A percentile compares a stretch with the other conserved stretches of the same genome.
Conservation (phyloP, 2,329 filamentous ascomycete genomes). For the Hypoxylon sp. region DNA sequence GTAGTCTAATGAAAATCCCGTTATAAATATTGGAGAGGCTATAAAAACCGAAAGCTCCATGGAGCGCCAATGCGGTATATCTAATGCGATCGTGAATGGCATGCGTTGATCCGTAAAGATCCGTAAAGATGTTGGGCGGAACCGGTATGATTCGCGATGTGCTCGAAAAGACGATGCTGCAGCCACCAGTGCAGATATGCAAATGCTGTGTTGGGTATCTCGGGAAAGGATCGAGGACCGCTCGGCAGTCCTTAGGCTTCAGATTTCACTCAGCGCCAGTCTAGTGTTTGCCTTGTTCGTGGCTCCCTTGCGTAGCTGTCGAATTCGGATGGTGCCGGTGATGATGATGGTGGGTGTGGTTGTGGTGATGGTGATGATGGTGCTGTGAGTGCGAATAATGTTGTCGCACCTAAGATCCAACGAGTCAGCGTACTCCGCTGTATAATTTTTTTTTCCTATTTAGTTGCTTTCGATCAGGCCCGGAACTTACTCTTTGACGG, state of each 20-base stretch:
- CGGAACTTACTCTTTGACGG: constrained; percentile 56
- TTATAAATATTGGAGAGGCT: constrained; percentile 22
- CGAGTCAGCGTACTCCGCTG: constrained; percentile 29
- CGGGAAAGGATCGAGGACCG: constrained; percentile 32
- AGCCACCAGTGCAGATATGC: constrained; percentile 35
- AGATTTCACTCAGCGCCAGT: neutral
- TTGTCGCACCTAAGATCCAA: constrained; percentile 44
- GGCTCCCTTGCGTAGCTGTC: constrained; percentile 40
- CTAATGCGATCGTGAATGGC: constrained; percentile 37
- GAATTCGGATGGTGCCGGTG: constrained; percentile 44
- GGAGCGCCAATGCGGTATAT: constrained; percentile 32
- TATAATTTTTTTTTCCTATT: neutral
- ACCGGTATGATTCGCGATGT: constrained; percentile 9
- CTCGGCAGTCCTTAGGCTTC: constrained; percentile 24
- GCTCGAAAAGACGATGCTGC: constrained; percentile 25
- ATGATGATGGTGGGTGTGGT: constrained; percentile 47
- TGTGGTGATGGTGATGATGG: constrained; percentile 34
- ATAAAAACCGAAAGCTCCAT: constrained; percentile 2
- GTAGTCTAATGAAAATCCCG: constrained; percentile 36
- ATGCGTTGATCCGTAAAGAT: constrained; percentile 13
- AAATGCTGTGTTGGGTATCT: constrained; percentile 52
- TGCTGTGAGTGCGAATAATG: constrained; percentile 43
- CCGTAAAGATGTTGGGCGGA: constrained; percentile 9
- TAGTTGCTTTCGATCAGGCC: neutral
- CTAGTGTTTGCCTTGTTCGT: constrained; percentile 50